These are phyloP conservation scores for Linaria vulgaris DNA, from an alignment of 257 asterid genomes.

Conservation along the genomic window DNA sequence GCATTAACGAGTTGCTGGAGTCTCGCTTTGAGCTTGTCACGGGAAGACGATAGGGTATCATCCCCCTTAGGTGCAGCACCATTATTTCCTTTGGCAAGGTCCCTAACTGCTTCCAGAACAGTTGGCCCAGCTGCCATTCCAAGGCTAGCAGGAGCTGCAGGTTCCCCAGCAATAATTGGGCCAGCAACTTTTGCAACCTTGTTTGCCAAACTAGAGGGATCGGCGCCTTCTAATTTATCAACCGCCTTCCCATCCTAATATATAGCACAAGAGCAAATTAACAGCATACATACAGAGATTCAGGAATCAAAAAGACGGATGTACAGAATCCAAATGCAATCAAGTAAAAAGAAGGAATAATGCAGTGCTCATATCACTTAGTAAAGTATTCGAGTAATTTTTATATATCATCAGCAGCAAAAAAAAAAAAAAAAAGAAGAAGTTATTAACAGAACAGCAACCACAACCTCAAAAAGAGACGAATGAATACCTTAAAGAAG, in stretches of 20 bases:
- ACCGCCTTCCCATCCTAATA: constrained; percentile 77
- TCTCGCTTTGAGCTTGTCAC: constrained; percentile 43
- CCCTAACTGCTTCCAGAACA: constrained; percentile 77
- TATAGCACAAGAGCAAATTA: constrained; percentile 22
- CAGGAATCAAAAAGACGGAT: neutral
- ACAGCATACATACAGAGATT: constrained; percentile 11
- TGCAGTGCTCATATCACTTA: too few species aligned
- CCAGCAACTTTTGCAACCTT: constrained; percentile 96
- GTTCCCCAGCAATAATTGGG: constrained; percentile 58
- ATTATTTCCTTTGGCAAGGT: constrained; percentile 57
- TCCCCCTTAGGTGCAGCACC: constrained; percentile 40
- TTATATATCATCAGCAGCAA: too few species aligned
- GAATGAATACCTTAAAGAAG: constrained; percentile 81
- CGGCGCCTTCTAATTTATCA: constrained; percentile 93
- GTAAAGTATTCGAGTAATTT: too few species aligned
- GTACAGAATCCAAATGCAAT: too few species aligned
- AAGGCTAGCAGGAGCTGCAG: constrained; percentile 97
- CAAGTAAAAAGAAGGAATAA: too few species aligned
- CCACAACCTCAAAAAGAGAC: neutral
- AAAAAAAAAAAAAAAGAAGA: too few species aligned
- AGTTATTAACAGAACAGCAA: constrained; percentile 3
- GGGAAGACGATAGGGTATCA: constrained; percentile 36
- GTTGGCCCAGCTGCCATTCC: constrained; percentile 98
- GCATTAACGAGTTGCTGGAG: constrained; percentile 71
- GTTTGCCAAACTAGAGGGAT: constrained; percentile 94